Percentiles rank a stretch among this genome's conserved stretches.
phyloP scores from a whole-genome alignment of 2,329 filamentous ascomycete genomes.

The Ophiosphaerella korrae region DNA sequence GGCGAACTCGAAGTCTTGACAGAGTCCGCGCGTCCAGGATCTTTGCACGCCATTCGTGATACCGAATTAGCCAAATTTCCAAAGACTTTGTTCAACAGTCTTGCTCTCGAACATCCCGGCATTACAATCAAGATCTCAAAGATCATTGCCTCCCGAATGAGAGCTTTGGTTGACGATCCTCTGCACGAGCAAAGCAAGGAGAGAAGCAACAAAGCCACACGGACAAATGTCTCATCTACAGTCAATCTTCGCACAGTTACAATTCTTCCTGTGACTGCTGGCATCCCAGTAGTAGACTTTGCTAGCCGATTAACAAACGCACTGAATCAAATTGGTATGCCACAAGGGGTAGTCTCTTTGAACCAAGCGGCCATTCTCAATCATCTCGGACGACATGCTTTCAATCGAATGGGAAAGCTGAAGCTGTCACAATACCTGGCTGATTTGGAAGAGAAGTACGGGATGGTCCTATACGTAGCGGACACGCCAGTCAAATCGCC shows the following conservation, averaged over 20 bases:
- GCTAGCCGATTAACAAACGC: slow-evolving; percentile 87
- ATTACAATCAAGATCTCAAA: slow-evolving; percentile 99
- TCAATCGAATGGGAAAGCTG: slow-evolving; percentile 95
- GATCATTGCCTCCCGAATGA: slow-evolving; percentile 95
- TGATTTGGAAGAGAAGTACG: slow-evolving; percentile 95
- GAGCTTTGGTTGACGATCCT: slow-evolving; percentile 82
- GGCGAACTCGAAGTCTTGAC: slow-evolving; percentile 97
- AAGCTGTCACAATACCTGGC: slow-evolving; percentile 95
- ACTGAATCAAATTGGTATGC: slow-evolving; percentile 83
- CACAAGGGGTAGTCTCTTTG: slow-evolving; percentile 87
- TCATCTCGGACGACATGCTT: slow-evolving; percentile 92
- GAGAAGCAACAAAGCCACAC: slow-evolving; percentile 58
- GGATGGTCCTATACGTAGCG: slow-evolving; percentile 91
- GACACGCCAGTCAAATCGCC: slow-evolving; percentile 97
- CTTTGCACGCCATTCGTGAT: slow-evolving; percentile 92
- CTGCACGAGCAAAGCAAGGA: slow-evolving; percentile 70
- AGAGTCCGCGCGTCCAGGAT: slow-evolving; percentile 87
- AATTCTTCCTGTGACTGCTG: slow-evolving; percentile 85
- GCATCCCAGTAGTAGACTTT: slow-evolving; percentile 94
- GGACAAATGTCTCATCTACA: slow-evolving; percentile 76
- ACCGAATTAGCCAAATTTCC: slow-evolving; percentile 97
- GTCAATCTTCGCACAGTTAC: slow-evolving; percentile 92
- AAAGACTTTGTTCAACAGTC: slow-evolving; percentile 93
- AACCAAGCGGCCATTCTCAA: slow-evolving; percentile 94
- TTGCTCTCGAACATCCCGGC: slow-evolving; percentile 94